Base-by-base conservation (phyloP, 257 asterid species). In the Plantago major region DNA sequence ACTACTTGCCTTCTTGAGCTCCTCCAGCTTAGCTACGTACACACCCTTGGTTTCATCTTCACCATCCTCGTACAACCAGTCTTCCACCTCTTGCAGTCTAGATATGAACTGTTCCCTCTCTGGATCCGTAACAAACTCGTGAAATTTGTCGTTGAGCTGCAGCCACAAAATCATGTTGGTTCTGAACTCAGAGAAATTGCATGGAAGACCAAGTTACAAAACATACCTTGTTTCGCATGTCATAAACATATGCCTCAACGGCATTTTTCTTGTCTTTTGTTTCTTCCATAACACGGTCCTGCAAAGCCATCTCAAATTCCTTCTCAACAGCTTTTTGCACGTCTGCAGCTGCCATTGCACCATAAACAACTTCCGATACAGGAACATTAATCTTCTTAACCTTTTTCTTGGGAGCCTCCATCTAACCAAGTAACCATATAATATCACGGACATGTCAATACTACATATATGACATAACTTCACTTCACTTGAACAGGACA, bases 221-320 rank as follows among this genome's bases (percentile, higher is more conserved):
- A 44, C 15, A 42, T 73, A 93, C 97, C 94, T 93, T 93, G 61
- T 87, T 93, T 67, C 99, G 77, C 91, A 80, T 85, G 58, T 93
- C 95, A 63, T 93, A 89, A 53, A 93, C 97, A 67, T 93, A 93
- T 17, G 99, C 81, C 81, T 93, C 99, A 9, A 93, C 96, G 15
- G 99, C 97, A 60, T 89, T 93, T 86, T 93, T 93, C 60, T 84
- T 93, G 75, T 93, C 99, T 66, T 89, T 93, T 6, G 99, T 93
- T 74, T 93, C 99, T 74, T 89, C 99, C 99, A 93, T 93, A 43
- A 93, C 75, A 10, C 96, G 96, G 52, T 93, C 99, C 87, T 93
- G 99, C 78, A 89, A 77, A 63, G 97, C 97, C 97, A 93, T 89
- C 79, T 93, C 96, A 50, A 79, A 93, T 70, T 93, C 99, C 73